These are phyloP conservation scores for Colletotrichum sp. DNA, from an alignment of 2,329 filamentous ascomycete genomes.

Conservation along the genomic window DNA sequence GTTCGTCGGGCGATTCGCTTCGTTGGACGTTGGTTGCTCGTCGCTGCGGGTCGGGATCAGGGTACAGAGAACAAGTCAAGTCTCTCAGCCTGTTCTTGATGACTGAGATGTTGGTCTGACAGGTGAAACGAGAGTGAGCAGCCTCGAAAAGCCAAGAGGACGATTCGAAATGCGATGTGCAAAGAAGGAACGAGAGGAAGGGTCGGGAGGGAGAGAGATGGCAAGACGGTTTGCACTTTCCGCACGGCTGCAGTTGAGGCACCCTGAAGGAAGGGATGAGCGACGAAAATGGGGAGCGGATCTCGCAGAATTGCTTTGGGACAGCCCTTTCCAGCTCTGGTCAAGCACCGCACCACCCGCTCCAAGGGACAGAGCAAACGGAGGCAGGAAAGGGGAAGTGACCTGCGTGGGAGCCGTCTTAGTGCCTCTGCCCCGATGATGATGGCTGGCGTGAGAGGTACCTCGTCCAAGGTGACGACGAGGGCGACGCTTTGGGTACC, in stretches of 20 bases:
- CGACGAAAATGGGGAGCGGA: not conserved
- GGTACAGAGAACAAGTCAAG: not conserved
- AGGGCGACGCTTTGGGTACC: not conserved
- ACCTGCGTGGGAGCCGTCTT: not conserved
- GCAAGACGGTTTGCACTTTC: not conserved
- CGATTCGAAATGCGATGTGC: not conserved
- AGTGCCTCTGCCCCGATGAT: not conserved
- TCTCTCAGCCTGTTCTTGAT: not conserved
- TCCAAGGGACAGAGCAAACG: not conserved
- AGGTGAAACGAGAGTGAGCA: conserved; percentile 7
- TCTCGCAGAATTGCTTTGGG: not conserved
- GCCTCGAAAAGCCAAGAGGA: not conserved
- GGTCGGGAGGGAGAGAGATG: not conserved
- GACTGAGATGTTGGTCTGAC: not conserved
- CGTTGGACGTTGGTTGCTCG: not conserved
- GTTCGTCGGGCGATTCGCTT: not conserved
- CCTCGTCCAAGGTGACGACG: not conserved
- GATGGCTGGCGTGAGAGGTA: not conserved
- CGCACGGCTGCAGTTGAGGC: not conserved
- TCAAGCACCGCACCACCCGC: not conserved
- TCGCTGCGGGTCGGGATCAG: not conserved
- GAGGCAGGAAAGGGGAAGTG: not conserved
- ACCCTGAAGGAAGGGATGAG: conserved; percentile 5
- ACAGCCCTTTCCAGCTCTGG: not conserved
- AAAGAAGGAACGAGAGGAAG: conserved; percentile 6